Percentiles rank a stretch among this genome's conserved stretches.
These are phyloP conservation scores for Leccinum fuscescens DNA, from an alignment of 1,284 basidiomycete genomes.

Conservation along the genomic window DNA sequence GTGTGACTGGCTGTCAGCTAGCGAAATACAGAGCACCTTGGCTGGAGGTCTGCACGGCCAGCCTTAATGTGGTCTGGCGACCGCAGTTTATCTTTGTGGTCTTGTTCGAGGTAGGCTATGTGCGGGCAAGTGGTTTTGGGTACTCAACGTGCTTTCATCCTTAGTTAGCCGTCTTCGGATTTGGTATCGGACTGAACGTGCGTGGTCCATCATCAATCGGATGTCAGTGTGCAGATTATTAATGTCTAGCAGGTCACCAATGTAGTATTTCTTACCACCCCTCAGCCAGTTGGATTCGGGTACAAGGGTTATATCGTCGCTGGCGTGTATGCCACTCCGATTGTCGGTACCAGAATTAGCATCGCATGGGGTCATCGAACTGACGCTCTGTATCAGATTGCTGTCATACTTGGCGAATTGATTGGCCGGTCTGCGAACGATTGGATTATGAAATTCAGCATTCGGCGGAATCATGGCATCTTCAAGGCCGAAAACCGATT, in stretches of 20 bases:
- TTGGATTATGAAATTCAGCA: slow-evolving; percentile 57
- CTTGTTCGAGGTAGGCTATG: slow-evolving; percentile 49
- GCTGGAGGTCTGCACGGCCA: slow-evolving; percentile 45
- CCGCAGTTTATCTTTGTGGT: slow-evolving; percentile 59
- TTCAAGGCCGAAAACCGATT: slow-evolving; percentile 71
- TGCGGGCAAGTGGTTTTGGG: neutral
- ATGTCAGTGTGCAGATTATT: neutral
- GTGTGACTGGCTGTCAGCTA: slow-evolving; percentile 63
- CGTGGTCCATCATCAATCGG: slow-evolving; percentile 12
- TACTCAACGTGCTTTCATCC: neutral
- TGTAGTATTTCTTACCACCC: slow-evolving; percentile 64
- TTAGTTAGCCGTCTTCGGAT: slow-evolving; percentile 63
- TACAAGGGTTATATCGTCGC: slow-evolving; percentile 54
- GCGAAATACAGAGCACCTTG: slow-evolving; percentile 59
- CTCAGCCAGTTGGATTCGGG: slow-evolving; percentile 58
- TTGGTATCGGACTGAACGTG: slow-evolving; percentile 72
- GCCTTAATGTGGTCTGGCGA: slow-evolving; percentile 59
- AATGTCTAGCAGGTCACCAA: slow-evolving; percentile 53
- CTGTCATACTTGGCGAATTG: slow-evolving; percentile 65
- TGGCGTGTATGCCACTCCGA: slow-evolving; percentile 62
- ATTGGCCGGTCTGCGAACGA: slow-evolving; percentile 68
- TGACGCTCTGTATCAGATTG: slow-evolving; percentile 40
- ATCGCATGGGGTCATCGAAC: neutral
- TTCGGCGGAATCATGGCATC: slow-evolving; percentile 61
- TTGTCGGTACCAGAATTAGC: slow-evolving; percentile 39